Evolutionary conservation across 345 rosid species (phyloP).

Genomic region (Eucalyptus pumila): DNA sequence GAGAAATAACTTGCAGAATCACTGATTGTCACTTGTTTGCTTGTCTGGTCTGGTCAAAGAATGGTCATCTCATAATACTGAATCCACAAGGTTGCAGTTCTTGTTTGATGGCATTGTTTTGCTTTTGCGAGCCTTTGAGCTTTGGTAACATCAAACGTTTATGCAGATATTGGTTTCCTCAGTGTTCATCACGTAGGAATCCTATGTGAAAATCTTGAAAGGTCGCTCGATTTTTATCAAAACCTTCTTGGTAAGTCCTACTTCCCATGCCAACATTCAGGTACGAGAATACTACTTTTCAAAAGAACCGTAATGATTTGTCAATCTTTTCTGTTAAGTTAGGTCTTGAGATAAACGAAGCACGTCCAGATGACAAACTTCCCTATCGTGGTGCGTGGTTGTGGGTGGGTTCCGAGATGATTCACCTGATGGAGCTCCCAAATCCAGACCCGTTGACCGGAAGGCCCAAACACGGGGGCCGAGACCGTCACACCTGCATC

Average conservation of each 20-base stretch:
- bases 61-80: background rate
- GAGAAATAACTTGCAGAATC: background rate
- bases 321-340: background rate
- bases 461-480: conserved; percentile 86
- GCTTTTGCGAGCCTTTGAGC: background rate
- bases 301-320: background rate
- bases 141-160: background rate
- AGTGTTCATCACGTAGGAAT: conserved; percentile 85
- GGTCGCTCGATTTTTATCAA: conserved; percentile 82
- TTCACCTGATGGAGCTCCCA: conserved; percentile 98
- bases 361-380: conserved; percentile 89
- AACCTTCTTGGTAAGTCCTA: conserved; percentile 39
- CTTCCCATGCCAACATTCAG: background rate
- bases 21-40: background rate
- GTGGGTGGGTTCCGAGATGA: conserved; percentile 98
- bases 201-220: conserved; percentile 71
- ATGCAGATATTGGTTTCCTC: conserved; percentile 75
- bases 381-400: conserved; percentile 93
- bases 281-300: background rate
- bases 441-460: conserved; percentile 92
- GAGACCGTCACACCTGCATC: conserved; percentile 88
- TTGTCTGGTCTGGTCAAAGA: background rate
- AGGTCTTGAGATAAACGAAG: conserved; percentile 90
- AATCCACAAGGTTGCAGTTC: background rate
- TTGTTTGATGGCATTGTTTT: background rate